Evolutionary conservation across 495 filamentous ascomycete species (phyloP).

Genomic region (Lentithecium fluviatile): DNA sequence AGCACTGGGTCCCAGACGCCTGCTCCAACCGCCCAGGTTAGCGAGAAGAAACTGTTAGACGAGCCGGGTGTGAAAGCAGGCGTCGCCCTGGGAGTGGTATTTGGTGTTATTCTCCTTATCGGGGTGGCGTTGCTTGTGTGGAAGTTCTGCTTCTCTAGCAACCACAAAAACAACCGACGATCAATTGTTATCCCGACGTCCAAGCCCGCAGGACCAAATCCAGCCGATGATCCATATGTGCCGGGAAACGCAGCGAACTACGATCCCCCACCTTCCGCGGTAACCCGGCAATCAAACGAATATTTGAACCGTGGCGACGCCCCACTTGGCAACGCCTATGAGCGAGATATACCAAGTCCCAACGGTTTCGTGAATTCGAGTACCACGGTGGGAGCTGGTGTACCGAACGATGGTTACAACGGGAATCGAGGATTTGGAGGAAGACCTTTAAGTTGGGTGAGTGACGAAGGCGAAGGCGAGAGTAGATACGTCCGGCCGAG

Average conservation of each 20-base stretch:
- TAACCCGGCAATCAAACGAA: not conserved
- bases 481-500: too few relatives aligned
- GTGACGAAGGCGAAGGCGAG: not conserved
- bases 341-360: not conserved
- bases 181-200: not conserved
- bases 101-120: not conserved
- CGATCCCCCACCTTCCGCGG: not conserved
- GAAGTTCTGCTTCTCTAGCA: too few relatives aligned
- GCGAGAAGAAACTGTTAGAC: not conserved
- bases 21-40: not conserved
- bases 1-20: not conserved
- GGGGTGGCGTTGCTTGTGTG: too few relatives aligned
- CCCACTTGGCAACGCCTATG: constrained; percentile 1
- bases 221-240: not conserved
- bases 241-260: not conserved
- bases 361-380: not conserved
- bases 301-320: not conserved
- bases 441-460: not conserved
- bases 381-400: not conserved
- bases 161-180: not conserved
- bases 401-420: not conserved
- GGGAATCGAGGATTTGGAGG: not conserved
- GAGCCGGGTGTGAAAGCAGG: not conserved
- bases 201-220: not conserved
- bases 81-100: not conserved